Conservation (phyloP, 768 basidiomycete genomes). For the Lyophyllum semitale region DNA sequence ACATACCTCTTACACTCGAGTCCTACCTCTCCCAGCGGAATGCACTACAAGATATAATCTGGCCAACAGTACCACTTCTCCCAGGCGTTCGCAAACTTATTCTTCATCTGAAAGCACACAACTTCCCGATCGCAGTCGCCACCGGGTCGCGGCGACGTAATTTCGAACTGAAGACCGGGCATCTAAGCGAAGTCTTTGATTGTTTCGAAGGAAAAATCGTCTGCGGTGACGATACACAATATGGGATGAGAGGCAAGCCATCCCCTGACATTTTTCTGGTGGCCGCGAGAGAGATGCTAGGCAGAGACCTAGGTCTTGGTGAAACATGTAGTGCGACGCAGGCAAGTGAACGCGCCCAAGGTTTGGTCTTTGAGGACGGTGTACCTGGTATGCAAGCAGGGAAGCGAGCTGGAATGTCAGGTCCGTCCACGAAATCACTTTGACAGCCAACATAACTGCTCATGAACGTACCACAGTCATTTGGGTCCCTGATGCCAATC, state of each 20-base stretch:
- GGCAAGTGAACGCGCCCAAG: conserved; percentile 51
- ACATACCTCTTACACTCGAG: conserved; percentile 63
- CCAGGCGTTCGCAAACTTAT: conserved; percentile 74
- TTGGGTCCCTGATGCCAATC: conserved; percentile 81
- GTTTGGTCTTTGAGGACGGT: conserved; percentile 84
- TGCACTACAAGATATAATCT: conserved; percentile 58
- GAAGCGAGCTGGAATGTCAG: conserved; percentile 84
- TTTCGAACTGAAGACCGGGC: conserved; percentile 65
- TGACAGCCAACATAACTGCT: neutral
- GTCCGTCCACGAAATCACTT: conserved; percentile 38
- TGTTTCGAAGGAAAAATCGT: conserved; percentile 66
- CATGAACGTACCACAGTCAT: conserved; percentile 49
- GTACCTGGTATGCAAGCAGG: conserved; percentile 78
- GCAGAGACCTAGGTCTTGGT: conserved; percentile 54
- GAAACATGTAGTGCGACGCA: conserved; percentile 36
- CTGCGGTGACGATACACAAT: conserved; percentile 67
- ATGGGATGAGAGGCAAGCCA: conserved; percentile 71
- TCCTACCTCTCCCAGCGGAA: conserved; percentile 61
- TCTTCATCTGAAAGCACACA: conserved; percentile 65
- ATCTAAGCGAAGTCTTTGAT: conserved; percentile 59
- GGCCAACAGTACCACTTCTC: conserved; percentile 72
- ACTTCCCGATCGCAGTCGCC: conserved; percentile 79
- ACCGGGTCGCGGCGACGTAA: conserved; percentile 73
- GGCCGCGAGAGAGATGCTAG: conserved; percentile 64
- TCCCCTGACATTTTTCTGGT: conserved; percentile 79